Percentiles rank a stretch among this genome's conserved stretches.
Evolutionary conservation across 768 basidiomycete genomes (phyloP).

Genomic region (Termitomyces sp.): DNA sequence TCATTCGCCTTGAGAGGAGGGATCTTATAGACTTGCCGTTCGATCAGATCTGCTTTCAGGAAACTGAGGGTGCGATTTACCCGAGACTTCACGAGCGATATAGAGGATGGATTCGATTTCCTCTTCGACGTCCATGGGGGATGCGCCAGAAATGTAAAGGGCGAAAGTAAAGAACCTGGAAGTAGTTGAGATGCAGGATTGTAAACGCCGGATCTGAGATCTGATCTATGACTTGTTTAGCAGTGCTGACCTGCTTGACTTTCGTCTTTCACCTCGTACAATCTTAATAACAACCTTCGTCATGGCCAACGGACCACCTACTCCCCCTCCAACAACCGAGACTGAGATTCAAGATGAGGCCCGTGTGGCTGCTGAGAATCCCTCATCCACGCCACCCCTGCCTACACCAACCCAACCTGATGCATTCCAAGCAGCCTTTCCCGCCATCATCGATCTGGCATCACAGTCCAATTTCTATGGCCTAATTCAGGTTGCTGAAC

Average conservation of each 20-base stretch:
- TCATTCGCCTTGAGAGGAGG: conserved; percentile 84
- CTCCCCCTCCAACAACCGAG: conserved; percentile 58
- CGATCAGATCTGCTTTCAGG: conserved; percentile 9
- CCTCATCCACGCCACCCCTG: conserved; percentile 11
- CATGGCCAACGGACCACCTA: conserved; percentile 61
- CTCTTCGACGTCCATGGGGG: conserved; percentile 56
- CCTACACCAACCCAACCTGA: conserved; percentile 26
- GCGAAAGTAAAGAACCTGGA: neutral
- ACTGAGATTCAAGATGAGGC: conserved; percentile 55
- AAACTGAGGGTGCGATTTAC: conserved; percentile 35
- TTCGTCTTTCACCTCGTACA: neutral
- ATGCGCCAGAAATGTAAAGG: neutral
- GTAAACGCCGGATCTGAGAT: conserved; percentile 3
- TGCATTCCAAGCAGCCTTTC: conserved; percentile 42
- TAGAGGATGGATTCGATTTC: conserved; percentile 90
- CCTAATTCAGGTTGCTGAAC: conserved; percentile 47
- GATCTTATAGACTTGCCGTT: conserved; percentile 77
- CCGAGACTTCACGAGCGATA: conserved; percentile 88
- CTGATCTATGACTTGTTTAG: neutral
- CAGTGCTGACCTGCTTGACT: neutral
- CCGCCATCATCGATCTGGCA: conserved; percentile 41
- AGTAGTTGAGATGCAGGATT: neutral
- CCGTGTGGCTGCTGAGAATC: conserved; percentile 17
- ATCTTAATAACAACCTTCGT: neutral
- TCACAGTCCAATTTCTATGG: conserved; percentile 37